Evolutionary conservation across 1,139 yeast genomes (phyloP).

Genomic region (Yamadazyma diospyri): DNA sequence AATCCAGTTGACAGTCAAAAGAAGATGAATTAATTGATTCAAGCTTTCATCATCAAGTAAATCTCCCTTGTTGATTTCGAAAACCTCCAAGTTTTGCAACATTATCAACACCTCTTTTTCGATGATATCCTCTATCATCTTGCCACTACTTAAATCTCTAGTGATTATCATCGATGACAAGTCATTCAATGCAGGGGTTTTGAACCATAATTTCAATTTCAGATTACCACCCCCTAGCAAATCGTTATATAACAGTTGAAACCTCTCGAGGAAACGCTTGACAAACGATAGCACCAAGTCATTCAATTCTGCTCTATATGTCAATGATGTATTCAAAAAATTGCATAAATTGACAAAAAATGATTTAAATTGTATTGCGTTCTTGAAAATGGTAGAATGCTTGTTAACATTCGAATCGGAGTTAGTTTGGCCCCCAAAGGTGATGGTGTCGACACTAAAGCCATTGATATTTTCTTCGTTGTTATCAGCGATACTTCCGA

Average conservation of each 20-base stretch:
- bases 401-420: conserved; percentile 1
- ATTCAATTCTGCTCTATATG: conserved; percentile 52
- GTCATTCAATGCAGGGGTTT: conserved; percentile 32
- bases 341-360: conserved; percentile 51
- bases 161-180: conserved; percentile 28
- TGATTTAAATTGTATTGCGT: conserved; percentile 52
- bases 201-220: conserved; percentile 37
- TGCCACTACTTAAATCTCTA: conserved; percentile 8
- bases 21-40: conserved; percentile 46
- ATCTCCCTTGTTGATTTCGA: conserved; percentile 39
- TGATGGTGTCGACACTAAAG: conserved; percentile 6
- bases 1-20: conserved; percentile 47
- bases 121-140: conserved; percentile 13
- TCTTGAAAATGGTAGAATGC: conserved; percentile 42
- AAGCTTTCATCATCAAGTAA: conserved; percentile 43
- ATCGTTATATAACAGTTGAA: conserved; percentile 28
- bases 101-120: conserved; percentile 36
- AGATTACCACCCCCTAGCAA: conserved; percentile 23
- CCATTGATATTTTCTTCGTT: conserved; percentile 9
- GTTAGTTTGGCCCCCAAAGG: neutral
- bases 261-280: conserved; percentile 28
- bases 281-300: conserved; percentile 38
- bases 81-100: conserved; percentile 23
- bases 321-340: conserved; percentile 58
- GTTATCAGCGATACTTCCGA: conserved; percentile 16